A percentile compares a stretch with the other conserved stretches of the same genome.
Conservation (phyloP, 345 rosid species). For the Boechera stricta region DNA sequence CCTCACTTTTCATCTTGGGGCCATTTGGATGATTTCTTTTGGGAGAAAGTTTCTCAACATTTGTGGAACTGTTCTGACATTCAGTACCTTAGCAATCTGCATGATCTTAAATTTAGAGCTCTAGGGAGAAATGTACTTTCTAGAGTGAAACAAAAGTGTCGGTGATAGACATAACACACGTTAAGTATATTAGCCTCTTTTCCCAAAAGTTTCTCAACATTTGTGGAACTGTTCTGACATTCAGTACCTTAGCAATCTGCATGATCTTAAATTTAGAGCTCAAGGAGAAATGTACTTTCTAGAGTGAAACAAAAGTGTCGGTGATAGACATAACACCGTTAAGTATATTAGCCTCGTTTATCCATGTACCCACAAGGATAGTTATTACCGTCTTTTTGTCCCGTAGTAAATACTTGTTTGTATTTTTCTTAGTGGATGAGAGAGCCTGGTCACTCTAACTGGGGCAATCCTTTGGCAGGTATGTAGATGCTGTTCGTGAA, state of each 20-base stretch:
- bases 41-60: neutral
- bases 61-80: neutral
- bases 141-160: too few species aligned
- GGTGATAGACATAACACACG: too few species aligned
- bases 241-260: neutral
- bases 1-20: neutral
- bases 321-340: too few species aligned
- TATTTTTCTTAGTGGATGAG: neutral
- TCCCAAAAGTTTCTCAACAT: conserved; percentile 1
- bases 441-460: conserved; percentile 13
- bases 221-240: neutral
- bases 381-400: too few species aligned
- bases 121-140: too few species aligned
- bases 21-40: too few species aligned
- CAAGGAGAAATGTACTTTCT: too few species aligned
- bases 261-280: neutral
- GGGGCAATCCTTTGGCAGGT: conserved; percentile 51
- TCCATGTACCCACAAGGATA: too few species aligned
- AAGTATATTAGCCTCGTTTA: too few species aligned
- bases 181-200: too few species aligned
- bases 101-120: neutral
- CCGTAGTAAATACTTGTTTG: neutral
- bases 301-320: too few species aligned
- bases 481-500: conserved; percentile 92
- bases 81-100: neutral